A percentile compares a stretch with the other conserved stretches of the same genome.
phyloP scores from a whole-genome alignment of 176 grass and related monocot species.

The Oryza meridionalis region DNA sequence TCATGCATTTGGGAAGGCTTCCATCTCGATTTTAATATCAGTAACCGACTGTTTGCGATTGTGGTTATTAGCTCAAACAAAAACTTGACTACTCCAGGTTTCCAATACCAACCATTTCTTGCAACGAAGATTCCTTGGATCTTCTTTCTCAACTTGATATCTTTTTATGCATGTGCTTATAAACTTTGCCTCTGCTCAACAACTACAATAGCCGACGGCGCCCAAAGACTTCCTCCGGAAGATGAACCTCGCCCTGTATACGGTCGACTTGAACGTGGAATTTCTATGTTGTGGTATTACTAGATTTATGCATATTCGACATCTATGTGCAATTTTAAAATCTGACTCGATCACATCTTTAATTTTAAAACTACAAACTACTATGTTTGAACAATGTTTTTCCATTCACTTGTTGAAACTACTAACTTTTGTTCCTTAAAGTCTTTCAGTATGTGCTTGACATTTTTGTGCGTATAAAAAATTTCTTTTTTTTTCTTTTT shows the following conservation, averaged over 20 bases:
- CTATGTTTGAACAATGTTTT: neutral
- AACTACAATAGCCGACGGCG: neutral
- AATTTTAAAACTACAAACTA: neutral
- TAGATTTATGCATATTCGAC: neutral
- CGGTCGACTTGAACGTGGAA: neutral
- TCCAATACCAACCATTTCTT: constrained; percentile 1
- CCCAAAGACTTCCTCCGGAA: neutral
- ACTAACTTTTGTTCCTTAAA: too few species aligned
- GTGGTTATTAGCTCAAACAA: neutral
- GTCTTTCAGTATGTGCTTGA: too few species aligned
- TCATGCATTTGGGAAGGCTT: neutral
- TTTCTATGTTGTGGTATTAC: neutral
- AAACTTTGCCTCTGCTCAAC: neutral
- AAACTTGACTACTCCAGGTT: neutral
- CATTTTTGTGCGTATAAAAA: too few species aligned
- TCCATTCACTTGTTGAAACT: too few species aligned
- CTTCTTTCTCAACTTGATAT: neutral
- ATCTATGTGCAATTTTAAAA: neutral
- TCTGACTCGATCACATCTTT: neutral
- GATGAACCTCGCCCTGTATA: neutral
- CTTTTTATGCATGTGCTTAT: neutral
- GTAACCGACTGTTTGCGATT: neutral
- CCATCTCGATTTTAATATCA: neutral
- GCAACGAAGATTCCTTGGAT: constrained; percentile 1
- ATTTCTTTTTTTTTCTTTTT: too few species aligned